A percentile compares a stretch with the other conserved stretches of the same genome.
phyloP scores from a whole-genome alignment of 2,329 filamentous ascomycete species.

The Trichoderma sp. region DNA sequence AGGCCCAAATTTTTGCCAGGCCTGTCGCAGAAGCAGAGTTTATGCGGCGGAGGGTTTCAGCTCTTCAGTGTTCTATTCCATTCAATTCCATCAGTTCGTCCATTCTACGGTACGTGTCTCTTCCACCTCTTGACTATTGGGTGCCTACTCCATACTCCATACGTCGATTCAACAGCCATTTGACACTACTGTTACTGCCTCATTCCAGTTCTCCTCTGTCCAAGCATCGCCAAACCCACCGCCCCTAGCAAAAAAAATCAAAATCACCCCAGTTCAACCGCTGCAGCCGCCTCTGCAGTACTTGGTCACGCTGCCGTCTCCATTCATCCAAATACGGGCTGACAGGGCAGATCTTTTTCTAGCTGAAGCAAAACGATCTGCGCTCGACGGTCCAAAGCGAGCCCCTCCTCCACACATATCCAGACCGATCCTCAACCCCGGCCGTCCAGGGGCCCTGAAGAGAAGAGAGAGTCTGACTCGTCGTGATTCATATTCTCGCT shows the following conservation, averaged over 20 bases:
- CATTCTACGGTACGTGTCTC: background rate
- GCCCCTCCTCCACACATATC: constrained; percentile 10
- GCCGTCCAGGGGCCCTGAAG: background rate
- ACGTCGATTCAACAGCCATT: background rate
- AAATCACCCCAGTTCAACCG: background rate
- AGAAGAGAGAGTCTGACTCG: background rate
- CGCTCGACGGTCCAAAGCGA: constrained; percentile 6
- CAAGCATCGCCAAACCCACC: background rate
- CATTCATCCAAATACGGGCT: constrained; percentile 4
- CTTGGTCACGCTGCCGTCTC: background rate
- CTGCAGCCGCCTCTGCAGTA: constrained; percentile 5
- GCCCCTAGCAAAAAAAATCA: background rate
- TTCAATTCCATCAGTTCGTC: background rate
- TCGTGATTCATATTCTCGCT: background rate
- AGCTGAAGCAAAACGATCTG: constrained; percentile 1
- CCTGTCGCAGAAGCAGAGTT: constrained; percentile 1
- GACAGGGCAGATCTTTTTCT: constrained; percentile 4
- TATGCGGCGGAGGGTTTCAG: constrained; percentile 4
- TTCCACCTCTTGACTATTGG: background rate
- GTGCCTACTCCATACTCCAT: background rate
- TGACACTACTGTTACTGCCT: background rate
- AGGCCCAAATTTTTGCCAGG: background rate
- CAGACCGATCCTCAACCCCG: background rate
- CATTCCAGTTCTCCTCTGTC: background rate
- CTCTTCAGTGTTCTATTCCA: background rate